Percentiles rank a stretch among this genome's conserved stretches.
Conservation (phyloP, 768 basidiomycete species). For the Russula sp. region DNA sequence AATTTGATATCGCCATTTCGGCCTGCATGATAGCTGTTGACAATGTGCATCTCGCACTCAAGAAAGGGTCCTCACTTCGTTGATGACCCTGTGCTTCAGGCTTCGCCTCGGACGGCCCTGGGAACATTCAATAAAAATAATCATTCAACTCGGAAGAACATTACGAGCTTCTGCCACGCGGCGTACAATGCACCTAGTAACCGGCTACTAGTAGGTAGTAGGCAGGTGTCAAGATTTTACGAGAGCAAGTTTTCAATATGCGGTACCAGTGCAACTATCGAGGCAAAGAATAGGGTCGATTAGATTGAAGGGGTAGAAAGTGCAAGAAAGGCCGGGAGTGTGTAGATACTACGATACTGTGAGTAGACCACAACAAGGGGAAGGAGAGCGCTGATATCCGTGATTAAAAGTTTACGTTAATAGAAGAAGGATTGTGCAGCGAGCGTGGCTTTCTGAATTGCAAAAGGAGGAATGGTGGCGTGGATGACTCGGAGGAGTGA, state of each 20-base stretch:
- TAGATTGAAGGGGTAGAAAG: background rate
- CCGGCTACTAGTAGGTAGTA: too few species aligned
- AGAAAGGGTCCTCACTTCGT: background rate
- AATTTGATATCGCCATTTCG: background rate
- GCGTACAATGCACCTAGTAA: background rate
- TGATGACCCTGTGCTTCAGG: background rate
- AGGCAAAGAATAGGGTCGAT: background rate
- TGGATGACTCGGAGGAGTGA: too few species aligned
- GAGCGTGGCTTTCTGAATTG: background rate
- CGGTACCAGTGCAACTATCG: background rate
- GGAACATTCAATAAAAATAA: background rate
- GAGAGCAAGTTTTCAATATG: too few species aligned
- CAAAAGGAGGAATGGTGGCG: background rate
- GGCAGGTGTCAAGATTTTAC: too few species aligned
- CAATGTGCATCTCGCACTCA: background rate
- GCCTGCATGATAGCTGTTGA: too few species aligned
- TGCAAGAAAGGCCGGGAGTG: background rate
- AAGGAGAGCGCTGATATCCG: too few species aligned
- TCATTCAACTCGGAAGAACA: background rate
- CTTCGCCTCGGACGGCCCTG: background rate
- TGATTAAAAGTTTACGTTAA: background rate
- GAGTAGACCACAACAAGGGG: too few species aligned
- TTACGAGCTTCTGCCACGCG: background rate
- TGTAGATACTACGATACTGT: too few species aligned
- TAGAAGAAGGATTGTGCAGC: background rate